Base-by-base conservation (phyloP, 2,329 filamentous ascomycete species). In the Diaporthe citri region DNA sequence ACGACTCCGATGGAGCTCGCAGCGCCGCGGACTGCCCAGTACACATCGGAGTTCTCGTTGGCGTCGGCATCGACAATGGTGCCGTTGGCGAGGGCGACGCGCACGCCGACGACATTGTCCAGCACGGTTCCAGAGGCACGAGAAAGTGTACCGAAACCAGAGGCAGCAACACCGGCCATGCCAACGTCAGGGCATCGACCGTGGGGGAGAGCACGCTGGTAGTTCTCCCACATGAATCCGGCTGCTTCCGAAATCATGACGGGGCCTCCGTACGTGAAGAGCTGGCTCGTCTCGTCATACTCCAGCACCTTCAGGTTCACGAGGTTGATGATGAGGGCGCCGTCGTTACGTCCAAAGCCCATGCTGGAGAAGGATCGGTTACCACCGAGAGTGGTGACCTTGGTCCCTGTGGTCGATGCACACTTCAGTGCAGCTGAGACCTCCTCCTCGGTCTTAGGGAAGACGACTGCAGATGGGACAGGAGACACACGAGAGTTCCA, bases 331-430 rank as follows among this genome's bases (percentile, higher is more conserved):
- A 73, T 43, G 28, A 73, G 43, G 25, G 71, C 71, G 15, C 71
- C 71, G 12, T 73, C 71, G 48, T 66, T 73, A 10, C 71, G 71
- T 52, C 71, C 71, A 2, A 73, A 73, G 39, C 71, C 71, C 71
- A 73, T 73, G 59, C 71, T 73, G 22, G 71, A 73, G 48, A 73
- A 73, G 17, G 71, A 73, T 28, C 71, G 71, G 59, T 73, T 73
- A 17, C 71, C 71, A 28, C 71, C 71, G 9, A 73, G 71, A 28
- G 71, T 73, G 20, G 71, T 73, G 17, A 73, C 71, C 51, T 73
- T 73, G 39, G 71, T 73, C 3, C 52, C 62, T 2, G 59, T 66
- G 48, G 15, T 28, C 15, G 34, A 56, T 25, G 71, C 71, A 8
- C 71, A 73, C 13, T 55, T 46, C 25, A 73, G 71, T 1, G 59